A percentile compares a stretch with the other conserved stretches of the same genome.
Evolutionary conservation across 2,329 filamentous ascomycete genomes (phyloP).

Genomic region (Aspergillus jensenii): DNA sequence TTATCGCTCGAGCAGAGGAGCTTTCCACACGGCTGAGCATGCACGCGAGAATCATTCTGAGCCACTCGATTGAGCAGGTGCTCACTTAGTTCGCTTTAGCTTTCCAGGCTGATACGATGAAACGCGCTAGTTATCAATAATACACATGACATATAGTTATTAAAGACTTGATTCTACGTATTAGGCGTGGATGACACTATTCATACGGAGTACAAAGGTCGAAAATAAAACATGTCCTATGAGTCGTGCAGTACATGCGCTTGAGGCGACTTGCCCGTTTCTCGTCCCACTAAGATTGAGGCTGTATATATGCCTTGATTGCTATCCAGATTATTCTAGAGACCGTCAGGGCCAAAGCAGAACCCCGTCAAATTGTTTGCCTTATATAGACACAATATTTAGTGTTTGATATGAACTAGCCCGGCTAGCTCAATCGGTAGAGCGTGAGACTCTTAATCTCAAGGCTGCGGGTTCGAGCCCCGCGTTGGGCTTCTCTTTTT

Average conservation of each 20-base stretch:
- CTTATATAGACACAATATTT: background rate
- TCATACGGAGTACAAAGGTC: too few relatives aligned
- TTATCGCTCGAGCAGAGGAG: background rate
- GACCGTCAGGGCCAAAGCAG: too few relatives aligned
- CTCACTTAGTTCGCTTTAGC: background rate
- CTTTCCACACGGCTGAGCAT: background rate
- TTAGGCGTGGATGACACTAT: too few relatives aligned
- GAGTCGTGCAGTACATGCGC: too few relatives aligned
- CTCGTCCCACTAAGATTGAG: too few relatives aligned
- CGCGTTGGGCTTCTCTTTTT: constrained; percentile 35
- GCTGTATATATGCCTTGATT: too few relatives aligned
- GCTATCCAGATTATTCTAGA: too few relatives aligned
- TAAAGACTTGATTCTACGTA: too few relatives aligned
- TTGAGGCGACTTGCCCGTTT: too few relatives aligned
- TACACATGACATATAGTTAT: background rate
- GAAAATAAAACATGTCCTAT: too few relatives aligned
- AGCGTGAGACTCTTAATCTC: constrained; percentile 39
- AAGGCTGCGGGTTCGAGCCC: constrained; percentile 45
- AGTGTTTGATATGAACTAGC: background rate
- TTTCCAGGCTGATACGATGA: background rate
- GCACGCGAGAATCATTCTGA: constrained; percentile 4
- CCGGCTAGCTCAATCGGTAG: background rate
- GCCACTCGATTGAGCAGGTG: constrained; percentile 19
- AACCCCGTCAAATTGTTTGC: too few relatives aligned
- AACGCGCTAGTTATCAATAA: background rate